These are phyloP conservation scores for Amesomyces nigricolor DNA, from an alignment of 2,329 filamentous ascomycete species.

Conservation along the genomic window DNA sequence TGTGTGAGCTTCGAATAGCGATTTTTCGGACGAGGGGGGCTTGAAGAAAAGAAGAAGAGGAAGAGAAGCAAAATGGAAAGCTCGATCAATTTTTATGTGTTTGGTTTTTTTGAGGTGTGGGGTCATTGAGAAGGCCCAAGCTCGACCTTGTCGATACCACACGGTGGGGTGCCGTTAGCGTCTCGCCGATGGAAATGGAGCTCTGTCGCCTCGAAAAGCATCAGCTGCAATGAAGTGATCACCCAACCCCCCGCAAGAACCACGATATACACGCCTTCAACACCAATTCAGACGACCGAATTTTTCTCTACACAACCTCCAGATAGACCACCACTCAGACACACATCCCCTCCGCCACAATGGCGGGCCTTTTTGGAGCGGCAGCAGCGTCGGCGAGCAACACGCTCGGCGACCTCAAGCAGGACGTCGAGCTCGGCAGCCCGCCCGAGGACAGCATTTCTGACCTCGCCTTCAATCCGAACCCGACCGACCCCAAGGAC, in stretches of 20 bases:
- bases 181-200: constrained; percentile 1
- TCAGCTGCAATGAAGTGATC: not conserved
- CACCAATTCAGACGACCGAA: not conserved
- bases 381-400: constrained; percentile 52
- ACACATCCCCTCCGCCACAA: constrained; percentile 30
- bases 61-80: constrained; percentile 20
- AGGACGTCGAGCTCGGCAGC: constrained; percentile 73
- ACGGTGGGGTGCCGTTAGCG: not conserved
- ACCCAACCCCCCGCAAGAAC: not conserved
- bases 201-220: not conserved
- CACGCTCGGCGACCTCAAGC: constrained; percentile 83
- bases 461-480: constrained; percentile 65
- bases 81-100: constrained; percentile 8
- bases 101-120: constrained; percentile 10
- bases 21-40: constrained; percentile 98
- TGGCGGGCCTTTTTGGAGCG: constrained; percentile 61
- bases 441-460: constrained; percentile 88
- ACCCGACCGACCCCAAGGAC: constrained; percentile 52
- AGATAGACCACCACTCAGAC: no score
- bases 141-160: not conserved
- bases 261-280: no score
- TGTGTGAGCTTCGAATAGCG: constrained; percentile 98
- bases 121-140: not conserved
- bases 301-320: no score
- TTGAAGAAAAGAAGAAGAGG: constrained; percentile 38